Percentiles rank a stretch among this genome's conserved stretches.
These are phyloP conservation scores for Parasarocladium wereldwijsianum DNA, from an alignment of 2,329 filamentous ascomycete genomes.

Conservation along the genomic window DNA sequence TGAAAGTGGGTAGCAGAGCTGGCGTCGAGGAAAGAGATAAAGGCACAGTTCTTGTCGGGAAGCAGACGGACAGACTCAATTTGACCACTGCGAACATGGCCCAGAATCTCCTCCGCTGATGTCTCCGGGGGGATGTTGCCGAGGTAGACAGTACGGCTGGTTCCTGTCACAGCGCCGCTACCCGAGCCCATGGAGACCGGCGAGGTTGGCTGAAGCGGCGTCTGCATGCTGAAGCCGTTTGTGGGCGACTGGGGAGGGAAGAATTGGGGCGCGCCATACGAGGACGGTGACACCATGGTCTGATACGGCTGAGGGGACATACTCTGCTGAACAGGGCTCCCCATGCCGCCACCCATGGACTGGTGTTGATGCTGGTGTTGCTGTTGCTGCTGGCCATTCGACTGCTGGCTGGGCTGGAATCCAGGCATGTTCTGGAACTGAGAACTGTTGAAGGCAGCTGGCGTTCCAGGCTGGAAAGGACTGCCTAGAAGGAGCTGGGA, in stretches of 20 bases:
- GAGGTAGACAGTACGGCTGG: slow-evolving; percentile 90
- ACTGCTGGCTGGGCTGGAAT: slow-evolving; percentile 48
- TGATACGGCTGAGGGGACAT: slow-evolving; percentile 78
- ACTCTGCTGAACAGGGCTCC: slow-evolving; percentile 61
- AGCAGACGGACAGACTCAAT: slow-evolving; percentile 97
- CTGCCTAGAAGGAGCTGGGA: slow-evolving; percentile 90
- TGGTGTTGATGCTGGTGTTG: slow-evolving; percentile 41
- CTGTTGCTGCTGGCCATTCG: slow-evolving; percentile 38
- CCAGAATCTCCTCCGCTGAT: slow-evolving; percentile 86
- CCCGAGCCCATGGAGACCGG: slow-evolving; percentile 58
- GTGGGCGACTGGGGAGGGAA: slow-evolving; percentile 83
- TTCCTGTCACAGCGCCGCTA: slow-evolving; percentile 62
- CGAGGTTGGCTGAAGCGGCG: slow-evolving; percentile 49
- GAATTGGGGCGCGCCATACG: slow-evolving; percentile 68
- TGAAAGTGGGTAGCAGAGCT: slow-evolving; percentile 98
- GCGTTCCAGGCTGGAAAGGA: slow-evolving; percentile 91
- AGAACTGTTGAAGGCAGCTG: slow-evolving; percentile 74
- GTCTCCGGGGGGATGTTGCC: slow-evolving; percentile 99
- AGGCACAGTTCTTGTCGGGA: slow-evolving; percentile 98
- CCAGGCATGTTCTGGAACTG: slow-evolving; percentile 77
- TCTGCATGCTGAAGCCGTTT: slow-evolving; percentile 48
- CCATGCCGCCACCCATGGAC: slow-evolving; percentile 43
- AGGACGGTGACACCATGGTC: slow-evolving; percentile 71
- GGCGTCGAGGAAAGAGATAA: slow-evolving; percentile 96
- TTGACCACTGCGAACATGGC: slow-evolving; percentile 91